Percentiles rank a stretch among this genome's conserved stretches.
These are phyloP conservation scores for Chlamydomonas asymmetrica DNA, from an alignment of 139 green algal species.

Conservation along the genomic window DNA sequence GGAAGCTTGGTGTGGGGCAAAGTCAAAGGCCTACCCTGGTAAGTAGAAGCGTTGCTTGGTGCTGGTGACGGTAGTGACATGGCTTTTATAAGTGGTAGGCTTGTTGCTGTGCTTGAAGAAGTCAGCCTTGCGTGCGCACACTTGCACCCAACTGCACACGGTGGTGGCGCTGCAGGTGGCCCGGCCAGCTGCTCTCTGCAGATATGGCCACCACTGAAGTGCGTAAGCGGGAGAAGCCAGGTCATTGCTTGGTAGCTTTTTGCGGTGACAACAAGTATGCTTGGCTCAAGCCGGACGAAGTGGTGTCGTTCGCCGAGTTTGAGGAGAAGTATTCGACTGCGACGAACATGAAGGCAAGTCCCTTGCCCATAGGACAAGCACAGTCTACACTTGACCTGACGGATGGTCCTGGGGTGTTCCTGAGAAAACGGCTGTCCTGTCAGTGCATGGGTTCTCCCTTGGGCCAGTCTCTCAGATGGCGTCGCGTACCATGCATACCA, in stretches of 20 bases:
- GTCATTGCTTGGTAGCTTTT: no score
- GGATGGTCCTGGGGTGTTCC: no score
- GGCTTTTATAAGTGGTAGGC: background rate
- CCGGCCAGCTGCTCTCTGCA: background rate
- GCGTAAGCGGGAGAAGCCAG: no score
- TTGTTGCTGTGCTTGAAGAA: background rate
- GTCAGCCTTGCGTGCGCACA: background rate
- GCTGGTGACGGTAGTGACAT: constrained; percentile 18
- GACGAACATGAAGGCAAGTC: no score
- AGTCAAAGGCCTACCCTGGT: constrained; percentile 25
- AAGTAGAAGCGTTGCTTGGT: constrained; percentile 22
- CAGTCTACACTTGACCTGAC: no score
- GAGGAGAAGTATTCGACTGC: constrained; percentile 3
- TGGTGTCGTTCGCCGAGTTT: constrained; percentile 13
- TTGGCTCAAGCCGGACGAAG: constrained; percentile 5
- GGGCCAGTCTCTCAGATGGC: no score
- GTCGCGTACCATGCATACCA: no score
- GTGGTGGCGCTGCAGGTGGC: background rate
- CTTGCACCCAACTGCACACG: background rate
- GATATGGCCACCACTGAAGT: background rate
- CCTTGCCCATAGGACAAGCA: no score
- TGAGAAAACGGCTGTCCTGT: no score
- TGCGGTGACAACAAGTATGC: constrained; percentile 30
- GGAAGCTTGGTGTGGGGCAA: constrained; percentile 27
- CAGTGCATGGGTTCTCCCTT: no score